These are phyloP conservation scores for Pyricularia sp. DNA, from an alignment of 2,329 filamentous ascomycete species.

Conservation along the genomic window DNA sequence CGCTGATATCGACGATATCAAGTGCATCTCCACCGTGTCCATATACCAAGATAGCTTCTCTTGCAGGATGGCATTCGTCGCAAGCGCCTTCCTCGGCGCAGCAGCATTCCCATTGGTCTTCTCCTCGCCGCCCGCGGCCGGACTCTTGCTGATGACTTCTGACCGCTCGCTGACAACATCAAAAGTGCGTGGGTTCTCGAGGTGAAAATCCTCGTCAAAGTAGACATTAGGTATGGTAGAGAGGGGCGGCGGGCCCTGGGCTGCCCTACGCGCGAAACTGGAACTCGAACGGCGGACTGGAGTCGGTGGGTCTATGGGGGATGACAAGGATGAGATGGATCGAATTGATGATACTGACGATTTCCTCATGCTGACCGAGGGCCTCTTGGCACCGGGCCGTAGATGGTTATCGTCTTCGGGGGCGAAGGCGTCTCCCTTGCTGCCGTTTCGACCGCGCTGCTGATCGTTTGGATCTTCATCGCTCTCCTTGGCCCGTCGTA, in stretches of 20 bases:
- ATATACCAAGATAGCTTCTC: slow-evolving; percentile 99
- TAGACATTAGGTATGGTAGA: slow-evolving; percentile 89
- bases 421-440: slow-evolving; percentile 29
- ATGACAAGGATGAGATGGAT: slow-evolving; percentile 5
- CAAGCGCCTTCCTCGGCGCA: slow-evolving; percentile 69
- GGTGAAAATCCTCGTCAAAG: slow-evolving; percentile 86
- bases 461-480: slow-evolving; percentile 45
- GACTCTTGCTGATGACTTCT: slow-evolving; percentile 69
- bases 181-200: slow-evolving; percentile 93
- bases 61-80: slow-evolving; percentile 92
- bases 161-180: slow-evolving; percentile 93
- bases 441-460: slow-evolving; percentile 24
- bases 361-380: slow-evolving; percentile 22
- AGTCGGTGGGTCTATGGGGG: slow-evolving; percentile 24
- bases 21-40: slow-evolving; percentile 95
- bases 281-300: slow-evolving; percentile 31
- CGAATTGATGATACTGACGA: slow-evolving; percentile 32
- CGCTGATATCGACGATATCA: slow-evolving; percentile 91
- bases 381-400: slow-evolving; percentile 26
- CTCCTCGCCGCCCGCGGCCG: slow-evolving; percentile 29
- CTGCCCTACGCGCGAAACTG: slow-evolving; percentile 40
- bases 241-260: slow-evolving; percentile 67
- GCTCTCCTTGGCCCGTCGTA: slow-evolving; percentile 70
- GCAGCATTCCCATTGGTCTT: slow-evolving; percentile 46
- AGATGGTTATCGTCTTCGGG: slow-evolving; percentile 30